phyloP scores from a whole-genome alignment of 305 asterid genomes.

The Fraxinus angustifolia region DNA sequence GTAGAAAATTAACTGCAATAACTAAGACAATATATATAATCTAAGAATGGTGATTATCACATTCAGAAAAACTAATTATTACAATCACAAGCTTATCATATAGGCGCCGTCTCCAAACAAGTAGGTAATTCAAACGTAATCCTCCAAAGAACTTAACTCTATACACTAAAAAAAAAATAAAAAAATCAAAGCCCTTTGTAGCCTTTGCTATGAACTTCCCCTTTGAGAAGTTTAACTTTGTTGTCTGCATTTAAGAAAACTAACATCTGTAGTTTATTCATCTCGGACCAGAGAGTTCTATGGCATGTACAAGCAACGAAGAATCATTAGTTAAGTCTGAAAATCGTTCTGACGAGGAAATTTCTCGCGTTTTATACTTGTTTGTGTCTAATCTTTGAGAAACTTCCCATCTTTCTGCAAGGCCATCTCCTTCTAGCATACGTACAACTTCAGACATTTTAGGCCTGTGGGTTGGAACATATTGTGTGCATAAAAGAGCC shows the following conservation, averaged over 20 bases:
- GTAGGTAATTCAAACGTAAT: not conserved
- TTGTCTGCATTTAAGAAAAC: not conserved
- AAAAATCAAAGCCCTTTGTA: not conserved
- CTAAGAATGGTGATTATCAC: not conserved
- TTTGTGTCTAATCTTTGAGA: constrained; percentile 22
- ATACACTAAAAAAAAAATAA: not conserved
- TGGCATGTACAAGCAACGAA: constrained; percentile 26
- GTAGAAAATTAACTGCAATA: not conserved
- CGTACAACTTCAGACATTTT: constrained; percentile 28
- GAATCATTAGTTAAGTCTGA: constrained; percentile 26
- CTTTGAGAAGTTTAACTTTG: not conserved
- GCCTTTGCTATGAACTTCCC: not conserved
- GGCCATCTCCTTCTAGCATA: constrained; percentile 30
- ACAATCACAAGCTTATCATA: not conserved
- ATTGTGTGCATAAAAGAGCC: constrained; percentile 20
- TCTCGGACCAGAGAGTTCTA: constrained; percentile 27
- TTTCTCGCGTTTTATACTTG: not conserved
- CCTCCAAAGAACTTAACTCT: not conserved
- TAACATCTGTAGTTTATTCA: not conserved
- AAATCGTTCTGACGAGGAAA: constrained; percentile 23
- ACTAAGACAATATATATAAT: not conserved
- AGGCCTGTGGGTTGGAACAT: constrained; percentile 22
- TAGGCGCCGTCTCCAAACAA: not conserved
- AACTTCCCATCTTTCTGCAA: constrained; percentile 31
- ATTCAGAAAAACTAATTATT: not conserved